Evolutionary conservation across 257 asterid species (phyloP), one percentile per base, ranked within the genome.

Genomic region (Nicotiana tomentosiformis): DNA sequence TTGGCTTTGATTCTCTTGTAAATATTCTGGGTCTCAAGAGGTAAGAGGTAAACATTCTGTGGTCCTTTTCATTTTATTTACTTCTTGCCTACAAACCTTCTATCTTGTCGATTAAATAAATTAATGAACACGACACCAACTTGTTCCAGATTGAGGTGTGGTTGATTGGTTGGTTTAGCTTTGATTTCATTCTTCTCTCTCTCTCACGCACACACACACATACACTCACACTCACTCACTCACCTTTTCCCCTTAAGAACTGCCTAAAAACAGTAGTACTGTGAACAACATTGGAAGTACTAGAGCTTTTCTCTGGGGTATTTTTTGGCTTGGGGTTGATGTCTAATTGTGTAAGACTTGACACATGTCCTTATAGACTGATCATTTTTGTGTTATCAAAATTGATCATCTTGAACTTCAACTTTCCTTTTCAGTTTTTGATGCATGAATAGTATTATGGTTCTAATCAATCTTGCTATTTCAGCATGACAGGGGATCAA

Each of bases 1-100:
- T 96, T 90, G 98, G 98, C 84, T 93, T 95, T 86, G 99, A 96
- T 85, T 96, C 99, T 39, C 98, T 96, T 26, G 99, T 96, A 74
- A 94, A 94, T 86, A 96, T 94, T 82, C 88, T 94, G 87, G 99
- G 99, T 85, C 99, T 96, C 82, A 96, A 93, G 90, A 94, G 98
- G 99, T 96, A 89, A 70, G 87, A 62, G 70, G 20, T 84, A 78
- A 70, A 81, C 80, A 74, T 76, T 76, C 80, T 17, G 10, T 51
- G 1, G 43, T 81, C 51, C 51, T 32, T 81, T 53, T 53, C 79
- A 69, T 66, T 53, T 66, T 23, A 49, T 46, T 66, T 62, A 32
- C 10, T 51, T 57, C 37, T 66, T 81, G 20, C 65, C 55, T 66
- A 65, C 55, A 80, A 65, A 43, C 26, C 77, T 16, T 80, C 66